Evolutionary conservation across 1,139 yeast genomes (phyloP).

Genomic region (Suhomyces taliae): DNA sequence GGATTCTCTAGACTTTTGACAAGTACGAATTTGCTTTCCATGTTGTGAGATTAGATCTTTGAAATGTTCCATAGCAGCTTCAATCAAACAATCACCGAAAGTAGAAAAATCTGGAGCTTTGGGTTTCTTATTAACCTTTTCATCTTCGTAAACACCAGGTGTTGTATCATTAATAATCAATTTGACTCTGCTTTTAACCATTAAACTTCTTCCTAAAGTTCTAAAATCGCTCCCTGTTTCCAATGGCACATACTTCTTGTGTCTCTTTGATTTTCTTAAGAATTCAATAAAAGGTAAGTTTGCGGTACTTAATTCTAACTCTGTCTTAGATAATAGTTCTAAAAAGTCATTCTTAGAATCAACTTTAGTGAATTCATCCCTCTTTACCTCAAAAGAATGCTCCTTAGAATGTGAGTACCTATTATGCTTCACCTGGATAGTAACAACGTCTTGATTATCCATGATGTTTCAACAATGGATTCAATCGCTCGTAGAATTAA

Average conservation of each 20-base stretch:
- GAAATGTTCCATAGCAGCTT: constrained; percentile 26
- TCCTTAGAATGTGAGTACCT: constrained; percentile 5
- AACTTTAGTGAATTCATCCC: constrained; percentile 8
- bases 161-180: constrained; percentile 26
- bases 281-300: constrained; percentile 11
- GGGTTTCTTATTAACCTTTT: constrained; percentile 9
- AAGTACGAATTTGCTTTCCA: not conserved
- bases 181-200: constrained; percentile 42
- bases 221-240: constrained; percentile 43
- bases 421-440: constrained; percentile 12
- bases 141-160: constrained; percentile 1
- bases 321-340: constrained; percentile 11
- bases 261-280: constrained; percentile 45
- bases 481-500: not conserved
- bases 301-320: constrained; percentile 7
- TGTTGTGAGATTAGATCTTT: constrained; percentile 19
- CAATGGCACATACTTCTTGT: constrained; percentile 41
- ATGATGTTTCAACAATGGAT: no score
- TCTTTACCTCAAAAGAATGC: constrained; percentile 3
- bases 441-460: not conserved
- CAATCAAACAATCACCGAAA: constrained; percentile 27
- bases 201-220: constrained; percentile 46
- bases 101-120: constrained; percentile 18
- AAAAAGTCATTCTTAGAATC: constrained; percentile 15
- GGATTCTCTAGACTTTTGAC: not conserved